Evolutionary conservation across 1,139 yeast genomes (phyloP), one percentile per base, ranked within the genome.

Genomic region (Protomyces gravidus): DNA sequence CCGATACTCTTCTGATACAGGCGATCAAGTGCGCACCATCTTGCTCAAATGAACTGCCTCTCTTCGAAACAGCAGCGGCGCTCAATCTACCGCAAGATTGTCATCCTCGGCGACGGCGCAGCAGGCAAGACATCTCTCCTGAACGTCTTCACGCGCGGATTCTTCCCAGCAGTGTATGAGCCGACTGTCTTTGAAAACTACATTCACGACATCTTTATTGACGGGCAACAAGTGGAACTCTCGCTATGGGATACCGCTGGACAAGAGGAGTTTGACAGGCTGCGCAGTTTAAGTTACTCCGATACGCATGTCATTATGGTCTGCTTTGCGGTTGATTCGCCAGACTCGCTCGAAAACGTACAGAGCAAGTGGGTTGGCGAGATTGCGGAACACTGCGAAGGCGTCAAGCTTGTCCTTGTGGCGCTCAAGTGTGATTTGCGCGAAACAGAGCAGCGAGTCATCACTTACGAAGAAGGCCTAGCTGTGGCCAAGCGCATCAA

Each of bases 161-260:
- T 92, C 74, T 92, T 92, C 74, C 98, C 98, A 7, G 97, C 92
- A 70, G 97, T 92, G 21, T 92, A 92, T 72, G 98, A 92, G 69
- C 98, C 98, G 26, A 92, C 98, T 0, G 97, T 92, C 36, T 92
- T 92, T 73, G 98, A 92, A 72, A 92, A 92, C 75, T 92, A 92
- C 71, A 96, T 90, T 62, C 98, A 92, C 74, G 98, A 92, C 71
- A 90, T 92, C 65, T 92, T 88, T 74, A 89, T 92, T 62, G 98
- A 92, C 72, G 94, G 94, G 51, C 90, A 89, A 72, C 89, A 94
- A 56, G 87, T 92, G 68, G 95, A 90, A 69, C 76, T 92, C 64
- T 89, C 97, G 27, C 77, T 92, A 61, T 92, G 98, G 98, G 98
- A 92, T 71, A 92, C 98, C 4, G 98, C 98, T 2, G 98, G 98